Conservation (phyloP, 768 basidiomycete genomes). For the Calocybe indica region DNA sequence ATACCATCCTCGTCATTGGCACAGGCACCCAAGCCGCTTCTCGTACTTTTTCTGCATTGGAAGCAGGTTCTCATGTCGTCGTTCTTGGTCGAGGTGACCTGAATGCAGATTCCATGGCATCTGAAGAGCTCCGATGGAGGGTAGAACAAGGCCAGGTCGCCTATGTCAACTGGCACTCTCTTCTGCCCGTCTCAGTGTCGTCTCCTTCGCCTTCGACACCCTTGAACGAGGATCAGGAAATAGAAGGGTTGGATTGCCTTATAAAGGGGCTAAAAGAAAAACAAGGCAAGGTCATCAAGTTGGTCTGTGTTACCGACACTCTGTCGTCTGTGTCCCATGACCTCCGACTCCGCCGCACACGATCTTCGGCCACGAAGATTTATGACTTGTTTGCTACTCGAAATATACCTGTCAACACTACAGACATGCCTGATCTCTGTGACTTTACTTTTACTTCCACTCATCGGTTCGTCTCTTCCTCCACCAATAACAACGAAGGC, state of each 20-base stretch:
- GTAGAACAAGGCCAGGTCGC: slow-evolving; percentile 47
- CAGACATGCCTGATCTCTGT: slow-evolving; percentile 81
- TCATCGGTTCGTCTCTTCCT: slow-evolving; percentile 55
- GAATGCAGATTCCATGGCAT: slow-evolving; percentile 26
- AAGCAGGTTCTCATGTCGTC: slow-evolving; percentile 69
- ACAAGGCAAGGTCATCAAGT: slow-evolving; percentile 19
- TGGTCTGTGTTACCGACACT: slow-evolving; percentile 85
- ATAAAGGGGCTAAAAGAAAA: slow-evolving; percentile 17
- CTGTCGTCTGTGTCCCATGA: slow-evolving; percentile 25
- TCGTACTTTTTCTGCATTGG: slow-evolving; percentile 78
- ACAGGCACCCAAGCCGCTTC: slow-evolving; percentile 75
- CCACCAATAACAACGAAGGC: slow-evolving; percentile 32
- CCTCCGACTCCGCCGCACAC: slow-evolving; percentile 29
- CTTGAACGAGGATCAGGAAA: slow-evolving; percentile 27
- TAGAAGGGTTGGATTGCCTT: slow-evolving; percentile 41
- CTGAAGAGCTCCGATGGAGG: slow-evolving; percentile 70
- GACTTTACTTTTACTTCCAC: slow-evolving; percentile 87
- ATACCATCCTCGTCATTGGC: slow-evolving; percentile 67
- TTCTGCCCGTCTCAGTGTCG: slow-evolving; percentile 17
- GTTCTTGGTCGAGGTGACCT: slow-evolving; percentile 52
- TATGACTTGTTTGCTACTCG: slow-evolving; percentile 46
- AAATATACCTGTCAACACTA: slow-evolving; percentile 76
- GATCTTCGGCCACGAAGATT: slow-evolving; percentile 52
- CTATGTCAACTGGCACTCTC: slow-evolving; percentile 48
- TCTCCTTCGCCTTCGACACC: slow-evolving; percentile 19